Base-by-base conservation (phyloP, 2,329 filamentous ascomycete genomes). In the Clarireedia paspali region DNA sequence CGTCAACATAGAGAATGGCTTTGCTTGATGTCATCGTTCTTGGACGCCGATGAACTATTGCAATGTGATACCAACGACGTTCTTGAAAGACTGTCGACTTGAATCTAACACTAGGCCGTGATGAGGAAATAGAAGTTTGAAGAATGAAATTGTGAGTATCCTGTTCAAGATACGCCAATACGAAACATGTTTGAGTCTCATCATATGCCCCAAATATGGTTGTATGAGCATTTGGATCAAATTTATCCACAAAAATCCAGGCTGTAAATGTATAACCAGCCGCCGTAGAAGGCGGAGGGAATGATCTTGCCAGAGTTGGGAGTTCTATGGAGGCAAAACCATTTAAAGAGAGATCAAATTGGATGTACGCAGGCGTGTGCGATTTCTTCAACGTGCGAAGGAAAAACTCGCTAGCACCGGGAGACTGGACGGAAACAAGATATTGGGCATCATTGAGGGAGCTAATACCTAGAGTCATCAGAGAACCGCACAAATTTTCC, bases 171-270 rank as follows among this genome's bases (percentile, higher is more conserved):
- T 99, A 99, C 58, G 91, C 85, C 63, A 99, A 82, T 38, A 99
- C 74, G 67, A 99, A 99, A 71, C 94, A 99, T 5, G 89, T 90
- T 70, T 97, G 92, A 5, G 84, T 90, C 3, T 86, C 79, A 72
- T 99, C 94, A 70, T 95, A 97, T 7, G 94, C 89, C 26, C 94
- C 94, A 70, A 99, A 99, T 14, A 99, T 80, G 0, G 94, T 99
- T 0, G 94, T 99, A 70, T 99, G 94, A 15, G 88, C 85, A 47
- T 82, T 81, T 5, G 82, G 75, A 69, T 99, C 95, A 70, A 94
- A 97, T 42, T 83, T 77, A 69, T 97, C 91, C 58, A 99, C 82
- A 20, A 88, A 84, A 50, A 96, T 81, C 94, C 94, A 99, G 0
- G 89, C 82, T 47, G 88, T 82, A 59, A 99, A 87, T 0, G 91